Evolutionary conservation across 257 asterid species (phyloP), one percentile per base, ranked within the genome.

Genomic region (Apocynum venetum): DNA sequence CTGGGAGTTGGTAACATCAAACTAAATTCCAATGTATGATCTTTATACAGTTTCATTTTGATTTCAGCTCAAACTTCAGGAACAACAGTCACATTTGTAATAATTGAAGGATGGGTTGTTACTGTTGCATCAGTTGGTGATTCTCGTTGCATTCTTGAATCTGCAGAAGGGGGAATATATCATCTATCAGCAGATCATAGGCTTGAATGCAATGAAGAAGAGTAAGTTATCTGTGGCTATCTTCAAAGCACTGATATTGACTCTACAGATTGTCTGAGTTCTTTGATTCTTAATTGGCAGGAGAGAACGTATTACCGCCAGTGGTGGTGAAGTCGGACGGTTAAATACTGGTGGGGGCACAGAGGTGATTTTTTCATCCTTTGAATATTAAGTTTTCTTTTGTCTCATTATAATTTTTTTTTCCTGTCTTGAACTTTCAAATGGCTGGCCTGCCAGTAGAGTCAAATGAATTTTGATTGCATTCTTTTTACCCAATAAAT

Each of bases 51-150:
- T 78, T 74, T 75, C 35, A 46, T 78, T 74, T 56, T 72, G 41
- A 68, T 83, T 78, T 82, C 91, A 96, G 99, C 92, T 55, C 93
- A 88, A 89, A 91, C 92, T 25, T 96, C 99, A 19, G 99, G 99
- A 79, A 93, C 99, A 72, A 96, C 99, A 17, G 99, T 89, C 74
- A 96, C 98, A 15, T 92, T 93, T 86, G 97, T 92, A 75, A 93
- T 96, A 82, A 87, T 92, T 13, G 98, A 96, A 78, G 98, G 97
- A 73, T 96, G 99, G 99, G 87, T 89, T 72, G 82, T 91, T 73
- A 96, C 98, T 43, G 97, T 92, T 66, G 99, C 98, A 75, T 96
- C 99, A 51, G 98, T 96, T 80, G 99, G 99, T 14, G 99, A 96
- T 89, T 96, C 99, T 81, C 96, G 97, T 60, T 93, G 94, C 71